Percentiles rank a stretch among this genome's conserved stretches.
Conservation (phyloP, 495 filamentous ascomycete species). For the Neurospora tetrasperma region DNA sequence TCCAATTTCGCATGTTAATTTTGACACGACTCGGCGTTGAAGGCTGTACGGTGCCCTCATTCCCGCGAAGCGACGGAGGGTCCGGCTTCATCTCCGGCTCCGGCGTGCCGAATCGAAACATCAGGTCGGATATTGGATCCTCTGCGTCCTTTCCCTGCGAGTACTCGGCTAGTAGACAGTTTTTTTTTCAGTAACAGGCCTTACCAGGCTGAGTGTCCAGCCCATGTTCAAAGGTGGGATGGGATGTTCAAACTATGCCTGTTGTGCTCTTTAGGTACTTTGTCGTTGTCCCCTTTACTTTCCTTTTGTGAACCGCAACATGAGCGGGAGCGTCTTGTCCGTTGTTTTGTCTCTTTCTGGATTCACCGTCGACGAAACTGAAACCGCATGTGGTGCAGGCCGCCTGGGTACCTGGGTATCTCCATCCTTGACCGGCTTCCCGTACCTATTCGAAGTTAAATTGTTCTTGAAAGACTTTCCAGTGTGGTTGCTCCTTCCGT, state of each 20-base stretch:
- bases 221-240: not conserved
- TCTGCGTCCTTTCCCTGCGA: accelerated
- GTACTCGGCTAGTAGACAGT: not conserved
- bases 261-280: not conserved
- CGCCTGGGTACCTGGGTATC: not conserved
- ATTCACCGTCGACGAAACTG: not conserved
- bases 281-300: not conserved
- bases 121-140: not conserved
- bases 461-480: not conserved
- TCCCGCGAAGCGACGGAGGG: not conserved
- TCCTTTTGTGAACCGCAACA: not conserved
- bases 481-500: not conserved
- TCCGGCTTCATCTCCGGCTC: not conserved
- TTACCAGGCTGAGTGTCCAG: not conserved
- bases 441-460: not conserved
- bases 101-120: not conserved
- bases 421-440: no score
- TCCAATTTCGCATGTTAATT: not conserved
- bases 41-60: not conserved
- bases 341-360: not conserved
- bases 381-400: not conserved
- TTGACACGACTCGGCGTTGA: not conserved
- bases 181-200: not conserved
- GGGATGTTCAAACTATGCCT: not conserved
- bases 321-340: not conserved